Evolutionary conservation across 768 basidiomycete species (phyloP).

Genomic region (Candolleomyces efflorescens): DNA sequence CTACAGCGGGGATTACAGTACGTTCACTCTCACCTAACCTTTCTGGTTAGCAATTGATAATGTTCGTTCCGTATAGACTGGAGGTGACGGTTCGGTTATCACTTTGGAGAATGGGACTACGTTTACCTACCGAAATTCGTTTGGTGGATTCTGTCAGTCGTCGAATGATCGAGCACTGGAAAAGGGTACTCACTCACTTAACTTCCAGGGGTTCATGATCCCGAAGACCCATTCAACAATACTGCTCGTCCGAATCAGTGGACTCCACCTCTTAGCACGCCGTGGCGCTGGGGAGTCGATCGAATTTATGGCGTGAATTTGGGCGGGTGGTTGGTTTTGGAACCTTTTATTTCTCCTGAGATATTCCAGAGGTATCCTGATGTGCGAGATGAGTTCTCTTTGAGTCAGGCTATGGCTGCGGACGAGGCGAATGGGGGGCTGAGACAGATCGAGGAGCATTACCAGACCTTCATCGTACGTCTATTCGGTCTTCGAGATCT

Average conservation of each 20-base stretch:
- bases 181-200: not conserved
- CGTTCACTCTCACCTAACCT: too few relatives aligned
- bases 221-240: slow-evolving; percentile 63
- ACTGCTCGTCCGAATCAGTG: slow-evolving; percentile 65
- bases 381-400: slow-evolving; percentile 62
- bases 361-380: slow-evolving; percentile 57
- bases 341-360: slow-evolving; percentile 71
- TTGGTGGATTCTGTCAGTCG: slow-evolving; percentile 59
- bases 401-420: slow-evolving; percentile 60
- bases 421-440: slow-evolving; percentile 59
- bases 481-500: not conserved
- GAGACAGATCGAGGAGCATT: slow-evolving; percentile 63
- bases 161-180: not conserved
- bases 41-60: too few relatives aligned
- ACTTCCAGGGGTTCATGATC: slow-evolving; percentile 51
- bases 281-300: slow-evolving; percentile 64
- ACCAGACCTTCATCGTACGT: slow-evolving; percentile 77
- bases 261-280: slow-evolving; percentile 66
- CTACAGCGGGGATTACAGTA: too few relatives aligned
- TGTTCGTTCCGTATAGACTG: slow-evolving; percentile 30
- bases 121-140: slow-evolving; percentile 68
- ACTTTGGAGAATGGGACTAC: slow-evolving; percentile 57
- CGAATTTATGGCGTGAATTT: slow-evolving; percentile 62
- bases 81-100: slow-evolving; percentile 60
- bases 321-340: slow-evolving; percentile 70